Base-by-base conservation (phyloP, 2,329 filamentous ascomycete species). In the Ilyonectria destructans region DNA sequence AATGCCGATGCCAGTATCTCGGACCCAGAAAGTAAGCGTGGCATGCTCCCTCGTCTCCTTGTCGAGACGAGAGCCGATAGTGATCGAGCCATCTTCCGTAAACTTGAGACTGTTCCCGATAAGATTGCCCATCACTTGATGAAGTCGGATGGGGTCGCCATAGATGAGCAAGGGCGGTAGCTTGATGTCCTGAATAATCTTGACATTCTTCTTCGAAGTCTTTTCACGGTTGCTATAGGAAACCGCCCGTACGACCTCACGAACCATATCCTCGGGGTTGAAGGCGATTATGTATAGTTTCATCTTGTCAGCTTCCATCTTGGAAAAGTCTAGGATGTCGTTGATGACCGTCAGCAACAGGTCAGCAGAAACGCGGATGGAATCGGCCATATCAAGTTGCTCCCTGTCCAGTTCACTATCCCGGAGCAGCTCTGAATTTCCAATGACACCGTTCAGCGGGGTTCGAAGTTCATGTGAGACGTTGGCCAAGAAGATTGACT, bases 61-160 rank as follows among this genome's bases (percentile, higher is more conserved):
- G 52, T 94, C 91, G 21, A 95, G 88, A 26, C 88, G 88, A 5
- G 94, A 93, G 54, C 91, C 91, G 58, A 98, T 94, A 0, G 93
- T 97, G 66, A 98, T 93, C 0, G 92, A 93, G 1, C 95, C 95
- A 65, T 92, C 88, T 65, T 95, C 93, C 0, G 95, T 98, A 78
- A 98, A 98, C 78, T 98, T 98, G 80, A 97, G 92, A 77, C 93
- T 96, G 83, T 98, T 98, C 70, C 93, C 93, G 49, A 98, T 92
- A 29, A 98, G 87, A 76, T 98, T 98, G 72, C 93, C 93, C 4
- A 92, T 83, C 1, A 92, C 90, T 78, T 92, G 90, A 70, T 92
- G 90, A 21, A 92, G 83, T 35, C 90, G 87, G 65, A 91, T 90
- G 0, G 90, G 90, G 69, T 92, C 90, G 15, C 90, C 90, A 62